Base-by-base conservation (phyloP, 352 stramenopile species). In the Phytopythium ostracodes region DNA sequence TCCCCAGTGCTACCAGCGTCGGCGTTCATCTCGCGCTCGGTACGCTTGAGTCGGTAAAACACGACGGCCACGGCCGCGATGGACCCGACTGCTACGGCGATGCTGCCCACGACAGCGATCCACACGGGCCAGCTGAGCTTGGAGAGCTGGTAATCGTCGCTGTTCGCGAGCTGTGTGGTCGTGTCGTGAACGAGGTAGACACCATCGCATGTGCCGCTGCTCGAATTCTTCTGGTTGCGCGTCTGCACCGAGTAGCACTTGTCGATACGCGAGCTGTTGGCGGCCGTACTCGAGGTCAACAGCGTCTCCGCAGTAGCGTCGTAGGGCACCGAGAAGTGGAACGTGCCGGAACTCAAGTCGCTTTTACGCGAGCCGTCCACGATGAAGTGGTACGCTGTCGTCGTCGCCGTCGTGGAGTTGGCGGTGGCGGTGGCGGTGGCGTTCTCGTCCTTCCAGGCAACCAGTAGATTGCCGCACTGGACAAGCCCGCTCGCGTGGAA, bases 161-260 rank as follows among this genome's bases (percentile, higher is more conserved):
- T 83, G 47, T 84, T 76, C 7, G 65, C 72, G 22, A 86, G 77
- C 54, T 86, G 72, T 46, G 87, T 68, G 24, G 73, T 76, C 2
- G 73, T 81, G 50, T 92, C 81, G 22, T 78, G 81, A 54, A 91
- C 69, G 49, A 91, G 46, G 60, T 91, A 92, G 55, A 89, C 67
- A 22, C 80, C 80, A 43, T 90, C 72, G 64, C 84, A 92, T 4
- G 68, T 79, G 29, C 64, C 64, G 31, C 60, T 64, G 55, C 20
- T 44, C 29, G 44, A 55, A 33, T 84, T 79, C 4, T 73, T 70
- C 11, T 91, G 72, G 67, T 90, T 93, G 1, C 81, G 82, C 5
- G 86, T 92, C 62, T 93, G 84, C 20, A 91, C 64, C 29, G 75
- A 68, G 62, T 89, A 92, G 64, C 86, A 93, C 58, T 67, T 60